Base-by-base conservation (phyloP, 345 rosid species). In the Turnera subulata region DNA sequence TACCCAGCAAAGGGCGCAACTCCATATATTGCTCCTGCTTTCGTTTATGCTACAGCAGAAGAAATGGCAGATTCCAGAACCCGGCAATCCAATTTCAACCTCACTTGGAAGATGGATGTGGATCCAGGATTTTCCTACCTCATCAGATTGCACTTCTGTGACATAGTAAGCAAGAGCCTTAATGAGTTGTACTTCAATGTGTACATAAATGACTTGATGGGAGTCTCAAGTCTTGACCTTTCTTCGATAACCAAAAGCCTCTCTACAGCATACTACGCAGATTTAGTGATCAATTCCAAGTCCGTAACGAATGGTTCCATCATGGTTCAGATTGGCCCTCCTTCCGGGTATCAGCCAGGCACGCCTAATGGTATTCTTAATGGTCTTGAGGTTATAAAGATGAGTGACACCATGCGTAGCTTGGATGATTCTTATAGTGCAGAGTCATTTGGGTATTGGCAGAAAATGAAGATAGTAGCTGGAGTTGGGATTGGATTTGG, bases 91-190 rank as follows among this genome's bases (percentile, higher is more conserved):
- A 81, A 81, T 44, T 88, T 88, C 71, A 92, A 92, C 51, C 84
- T 92, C 43, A 82, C 84, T 4, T 92, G 93, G 98, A 48, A 56
- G 47, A 62, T 84, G 82, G 58, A 3, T 24, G 85, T 86, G 18
- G 90, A 86, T 55, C 67, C 73, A 0, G 74, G 80, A 40, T 84
- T 76, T 57, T 63, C 80, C 12, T 89, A 92, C 70, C 58, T 84
- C 65, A 64, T 86, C 37, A 76, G 96, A 66, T 11, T 80, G 56
- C 96, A 88, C 55, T 92, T 92, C 59, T 84, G 96, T 67, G 95
- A 92, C 75, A 80, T 92, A 61, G 81, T 80, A 8, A 92, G 96
- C 80, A 69, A 73, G 65, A 71, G 76, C 52, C 82, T 76, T 10
- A 75, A 84, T 51, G 84, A 84, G 8, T 64, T 91, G 32, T 69